Conservation (phyloP, 139 green algal genomes). For the Dunaliella sp. region DNA sequence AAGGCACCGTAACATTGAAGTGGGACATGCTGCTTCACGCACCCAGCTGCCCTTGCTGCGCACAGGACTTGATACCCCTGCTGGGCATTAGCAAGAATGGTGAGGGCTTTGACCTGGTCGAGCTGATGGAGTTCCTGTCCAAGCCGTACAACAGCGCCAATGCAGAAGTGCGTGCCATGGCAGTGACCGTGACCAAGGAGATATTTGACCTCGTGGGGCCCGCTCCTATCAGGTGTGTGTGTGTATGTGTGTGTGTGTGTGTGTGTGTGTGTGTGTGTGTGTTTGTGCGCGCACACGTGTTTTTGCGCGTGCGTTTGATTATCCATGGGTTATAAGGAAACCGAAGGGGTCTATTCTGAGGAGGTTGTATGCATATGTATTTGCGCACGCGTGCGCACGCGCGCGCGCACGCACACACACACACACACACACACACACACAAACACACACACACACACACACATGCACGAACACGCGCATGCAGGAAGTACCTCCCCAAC, state of each 20-base stretch:
- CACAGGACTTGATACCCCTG: constrained; percentile 61
- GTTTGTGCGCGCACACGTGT: neutral
- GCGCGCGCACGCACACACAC: too few relatives aligned
- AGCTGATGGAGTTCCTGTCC: constrained; percentile 78
- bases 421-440: too few relatives aligned
- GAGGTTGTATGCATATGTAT: too few relatives aligned
- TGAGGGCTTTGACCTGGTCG: constrained; percentile 64
- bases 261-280: neutral
- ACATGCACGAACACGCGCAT: neutral
- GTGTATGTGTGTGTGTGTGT: neutral
- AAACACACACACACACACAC: too few relatives aligned
- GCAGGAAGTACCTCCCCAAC: constrained; percentile 57
- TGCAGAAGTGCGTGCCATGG: constrained; percentile 54
- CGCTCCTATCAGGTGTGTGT: constrained; percentile 36
- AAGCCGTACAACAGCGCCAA: constrained; percentile 62
- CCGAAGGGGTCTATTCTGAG: too few relatives aligned
- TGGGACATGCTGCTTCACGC: too few relatives aligned
- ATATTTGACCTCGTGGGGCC: constrained; percentile 49
- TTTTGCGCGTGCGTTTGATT: too few relatives aligned
- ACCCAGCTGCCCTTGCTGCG: too few relatives aligned
- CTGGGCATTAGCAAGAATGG: constrained; percentile 44
- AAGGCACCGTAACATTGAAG: too few relatives aligned
- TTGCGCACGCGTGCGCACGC: too few relatives aligned
- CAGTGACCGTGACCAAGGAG: constrained; percentile 58
- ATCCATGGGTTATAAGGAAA: too few relatives aligned